Percentiles rank a stretch among this genome's conserved stretches.
phyloP scores from a whole-genome alignment of 139 green algal genomes.

The Chlamydomonas sphaeroides region DNA sequence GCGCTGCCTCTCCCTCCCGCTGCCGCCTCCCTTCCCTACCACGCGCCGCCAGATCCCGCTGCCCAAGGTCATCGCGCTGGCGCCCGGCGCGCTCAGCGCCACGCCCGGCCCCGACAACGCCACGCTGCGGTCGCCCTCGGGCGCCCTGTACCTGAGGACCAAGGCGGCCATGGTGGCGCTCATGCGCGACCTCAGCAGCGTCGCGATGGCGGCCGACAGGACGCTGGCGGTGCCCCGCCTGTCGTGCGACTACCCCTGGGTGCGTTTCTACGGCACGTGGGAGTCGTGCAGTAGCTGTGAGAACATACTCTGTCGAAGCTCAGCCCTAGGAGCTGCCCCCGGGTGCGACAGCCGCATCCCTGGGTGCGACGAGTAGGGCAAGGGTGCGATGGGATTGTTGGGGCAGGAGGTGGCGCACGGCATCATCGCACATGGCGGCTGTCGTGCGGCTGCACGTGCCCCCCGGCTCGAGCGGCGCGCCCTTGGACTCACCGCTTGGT shows the following conservation, averaged over 20 bases:
- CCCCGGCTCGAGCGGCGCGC: too few species aligned
- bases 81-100: background rate
- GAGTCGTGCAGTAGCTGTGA: too few species aligned
- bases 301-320: too few species aligned
- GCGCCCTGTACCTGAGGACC: background rate
- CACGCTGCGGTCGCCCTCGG: background rate
- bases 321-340: too few species aligned
- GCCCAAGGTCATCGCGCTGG: slow-evolving; percentile 8
- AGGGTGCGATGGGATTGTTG: background rate
- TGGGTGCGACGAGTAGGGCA: too few species aligned
- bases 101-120: background rate
- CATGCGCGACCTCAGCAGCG: background rate
- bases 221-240: slow-evolving; percentile 14
- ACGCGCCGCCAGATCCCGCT: background rate
- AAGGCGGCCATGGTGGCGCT: background rate
- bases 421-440: too few species aligned
- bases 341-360: too few species aligned
- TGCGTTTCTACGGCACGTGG: too few species aligned
- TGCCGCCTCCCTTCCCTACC: background rate
- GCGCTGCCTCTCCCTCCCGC: background rate
- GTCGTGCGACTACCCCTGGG: slow-evolving; percentile 19
- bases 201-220: slow-evolving; percentile 8
- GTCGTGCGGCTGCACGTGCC: too few species aligned
- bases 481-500: background rate
- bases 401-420: background rate